Evolutionary conservation across 2,329 filamentous ascomycete species (phyloP).

Genomic region (Cordyceps tenuipes): DNA sequence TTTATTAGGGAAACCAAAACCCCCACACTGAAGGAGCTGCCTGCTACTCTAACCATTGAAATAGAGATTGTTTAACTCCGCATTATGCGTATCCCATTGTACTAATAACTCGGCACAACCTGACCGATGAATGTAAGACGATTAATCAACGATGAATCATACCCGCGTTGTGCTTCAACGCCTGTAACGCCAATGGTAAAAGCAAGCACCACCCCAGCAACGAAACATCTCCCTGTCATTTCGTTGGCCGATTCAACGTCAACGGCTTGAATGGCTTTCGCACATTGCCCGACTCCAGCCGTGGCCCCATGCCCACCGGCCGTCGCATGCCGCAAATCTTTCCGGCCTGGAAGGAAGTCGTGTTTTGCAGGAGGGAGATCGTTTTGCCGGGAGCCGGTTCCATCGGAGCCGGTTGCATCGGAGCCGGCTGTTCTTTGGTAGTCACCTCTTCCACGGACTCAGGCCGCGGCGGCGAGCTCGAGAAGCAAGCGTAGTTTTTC

Average conservation of each 20-base stretch:
- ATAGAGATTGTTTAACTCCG: neutral
- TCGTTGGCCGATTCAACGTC: slow-evolving; percentile 38
- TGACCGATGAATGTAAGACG: neutral
- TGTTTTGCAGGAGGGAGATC: slow-evolving; percentile 41
- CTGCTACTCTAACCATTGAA: neutral
- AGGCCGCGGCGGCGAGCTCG: slow-evolving; percentile 44
- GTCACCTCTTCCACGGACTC: slow-evolving; percentile 15
- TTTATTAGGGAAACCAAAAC: too few relatives aligned
- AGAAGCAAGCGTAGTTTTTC: slow-evolving; percentile 49
- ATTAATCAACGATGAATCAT: neutral
- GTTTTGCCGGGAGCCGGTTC: slow-evolving; percentile 21
- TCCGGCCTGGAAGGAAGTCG: slow-evolving; percentile 39
- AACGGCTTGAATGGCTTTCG: slow-evolving; percentile 50
- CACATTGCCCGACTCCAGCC: slow-evolving; percentile 42
- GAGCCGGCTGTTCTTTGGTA: slow-evolving; percentile 15
- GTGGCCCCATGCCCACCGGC: slow-evolving; percentile 35
- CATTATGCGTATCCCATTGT: neutral
- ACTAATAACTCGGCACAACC: neutral
- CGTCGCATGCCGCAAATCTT: slow-evolving; percentile 33
- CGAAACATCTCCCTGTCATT: neutral
- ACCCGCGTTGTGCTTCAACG: neutral
- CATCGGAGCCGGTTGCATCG: slow-evolving; percentile 20
- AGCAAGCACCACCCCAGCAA: neutral
- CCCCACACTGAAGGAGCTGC: too few relatives aligned
- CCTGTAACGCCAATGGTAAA: neutral